These are phyloP conservation scores for Eucalyptus melliodora DNA, from an alignment of 345 rosid genomes.

Conservation along the genomic window DNA sequence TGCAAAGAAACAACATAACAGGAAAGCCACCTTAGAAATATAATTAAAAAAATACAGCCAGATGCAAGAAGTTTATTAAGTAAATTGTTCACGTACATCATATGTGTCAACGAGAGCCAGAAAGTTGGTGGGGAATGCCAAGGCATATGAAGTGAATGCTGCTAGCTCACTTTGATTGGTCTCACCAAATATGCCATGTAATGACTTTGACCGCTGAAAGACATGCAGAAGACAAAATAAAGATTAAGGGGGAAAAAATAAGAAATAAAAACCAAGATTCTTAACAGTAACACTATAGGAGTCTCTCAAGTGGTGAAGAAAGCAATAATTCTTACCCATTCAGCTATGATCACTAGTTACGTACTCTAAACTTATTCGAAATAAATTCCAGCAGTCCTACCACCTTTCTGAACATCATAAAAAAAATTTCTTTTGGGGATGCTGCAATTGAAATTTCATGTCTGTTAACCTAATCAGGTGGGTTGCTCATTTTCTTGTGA, in stretches of 20 bases:
- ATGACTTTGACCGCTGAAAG: slow-evolving; percentile 51
- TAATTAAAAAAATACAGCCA: not conserved
- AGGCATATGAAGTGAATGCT: slow-evolving; percentile 83
- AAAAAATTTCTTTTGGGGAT: not conserved
- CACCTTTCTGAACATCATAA: not conserved
- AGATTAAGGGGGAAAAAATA: not conserved
- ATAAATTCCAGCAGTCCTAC: not conserved
- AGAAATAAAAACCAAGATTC: not conserved
- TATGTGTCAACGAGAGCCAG: slow-evolving; percentile 92
- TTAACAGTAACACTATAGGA: not conserved
- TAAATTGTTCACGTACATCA: slow-evolving; percentile 45
- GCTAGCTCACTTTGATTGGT: slow-evolving; percentile 95
- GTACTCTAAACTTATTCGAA: not conserved
- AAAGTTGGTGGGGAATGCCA: slow-evolving; percentile 81
- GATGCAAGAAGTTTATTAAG: not conserved
- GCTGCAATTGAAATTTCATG: not conserved
- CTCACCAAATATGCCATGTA: slow-evolving; percentile 49
- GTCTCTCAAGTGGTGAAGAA: not conserved
- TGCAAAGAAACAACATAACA: not conserved
- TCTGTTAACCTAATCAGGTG: not conserved
- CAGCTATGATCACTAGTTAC: not conserved
- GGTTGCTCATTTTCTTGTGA: not conserved
- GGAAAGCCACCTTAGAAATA: not conserved
- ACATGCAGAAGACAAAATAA: not conserved
- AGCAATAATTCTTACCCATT: not conserved